A percentile compares a stretch with the other conserved stretches of the same genome.
Evolutionary conservation across 163 green algal species (phyloP).

Genomic region (Volvox carteri): DNA sequence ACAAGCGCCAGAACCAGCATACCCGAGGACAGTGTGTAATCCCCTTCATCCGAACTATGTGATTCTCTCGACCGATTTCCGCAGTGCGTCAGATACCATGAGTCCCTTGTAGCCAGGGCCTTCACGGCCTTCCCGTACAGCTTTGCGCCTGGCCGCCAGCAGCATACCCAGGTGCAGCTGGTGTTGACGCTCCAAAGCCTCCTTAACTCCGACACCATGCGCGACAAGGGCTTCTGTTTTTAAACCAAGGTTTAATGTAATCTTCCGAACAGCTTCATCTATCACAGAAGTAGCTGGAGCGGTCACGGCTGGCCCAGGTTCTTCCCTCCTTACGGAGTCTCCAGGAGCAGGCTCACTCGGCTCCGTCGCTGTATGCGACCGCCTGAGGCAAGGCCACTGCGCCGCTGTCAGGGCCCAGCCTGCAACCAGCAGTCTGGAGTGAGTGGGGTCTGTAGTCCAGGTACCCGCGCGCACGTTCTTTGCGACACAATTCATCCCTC

Average conservation of each 20-base stretch:
- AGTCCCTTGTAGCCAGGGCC: neutral
- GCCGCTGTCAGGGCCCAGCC: neutral
- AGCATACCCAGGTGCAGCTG: slow-evolving; percentile 21
- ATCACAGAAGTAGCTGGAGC: neutral
- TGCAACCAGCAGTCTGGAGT: neutral
- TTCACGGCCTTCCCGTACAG: neutral
- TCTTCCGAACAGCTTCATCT: slow-evolving; percentile 10
- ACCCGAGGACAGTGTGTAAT: too few species aligned
- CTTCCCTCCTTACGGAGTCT: too few species aligned
- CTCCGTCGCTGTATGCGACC: neutral
- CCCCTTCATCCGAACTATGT: too few species aligned
- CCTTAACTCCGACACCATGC: neutral
- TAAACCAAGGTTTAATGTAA: neutral
- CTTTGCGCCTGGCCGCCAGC: slow-evolving; percentile 23
- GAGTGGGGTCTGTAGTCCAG: too few species aligned
- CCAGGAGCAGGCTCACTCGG: neutral
- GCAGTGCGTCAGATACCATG: slow-evolving; percentile 17
- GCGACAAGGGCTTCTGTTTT: slow-evolving; percentile 10
- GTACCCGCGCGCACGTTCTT: too few species aligned
- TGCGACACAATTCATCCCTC: too few species aligned
- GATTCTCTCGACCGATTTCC: neutral
- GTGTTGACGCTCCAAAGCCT: slow-evolving; percentile 32
- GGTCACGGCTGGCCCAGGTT: neutral
- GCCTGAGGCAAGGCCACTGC: neutral
- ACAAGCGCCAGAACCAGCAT: too few species aligned